Conservation (phyloP, 768 basidiomycete species). For the Tricholoma hemisulphureum region DNA sequence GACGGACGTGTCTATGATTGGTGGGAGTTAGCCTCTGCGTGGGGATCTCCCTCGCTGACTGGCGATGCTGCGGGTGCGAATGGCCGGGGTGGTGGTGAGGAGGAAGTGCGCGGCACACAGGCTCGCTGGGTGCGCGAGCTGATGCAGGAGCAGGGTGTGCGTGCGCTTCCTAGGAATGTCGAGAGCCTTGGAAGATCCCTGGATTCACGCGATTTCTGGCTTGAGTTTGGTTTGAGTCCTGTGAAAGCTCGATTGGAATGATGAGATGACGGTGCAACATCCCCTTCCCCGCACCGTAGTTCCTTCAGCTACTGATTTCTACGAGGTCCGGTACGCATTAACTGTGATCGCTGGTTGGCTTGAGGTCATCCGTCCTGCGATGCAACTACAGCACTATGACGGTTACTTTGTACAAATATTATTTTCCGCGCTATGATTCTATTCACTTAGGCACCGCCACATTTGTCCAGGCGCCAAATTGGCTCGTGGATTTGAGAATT, state of each 20-base stretch:
- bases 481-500: too few relatives aligned
- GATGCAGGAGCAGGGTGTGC: conserved; percentile 49
- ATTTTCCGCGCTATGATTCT: too few relatives aligned
- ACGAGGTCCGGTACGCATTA: too few relatives aligned
- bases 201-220: conserved; percentile 65
- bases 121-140: conserved; percentile 57
- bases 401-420: too few relatives aligned
- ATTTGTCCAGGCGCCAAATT: too few relatives aligned
- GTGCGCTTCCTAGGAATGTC: conserved; percentile 50
- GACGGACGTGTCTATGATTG: conserved; percentile 62
- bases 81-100: background rate
- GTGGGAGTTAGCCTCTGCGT: conserved; percentile 63
- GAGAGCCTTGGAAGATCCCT: conserved; percentile 50
- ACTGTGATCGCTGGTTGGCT: too few relatives aligned
- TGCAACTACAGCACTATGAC: too few relatives aligned
- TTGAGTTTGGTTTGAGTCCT: conserved; percentile 43
- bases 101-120: conserved; percentile 36
- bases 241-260: conserved; percentile 34
- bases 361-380: too few relatives aligned
- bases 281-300: too few relatives aligned
- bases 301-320: too few relatives aligned
- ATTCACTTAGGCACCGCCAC: too few relatives aligned
- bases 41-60: conserved; percentile 33
- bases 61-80: background rate
- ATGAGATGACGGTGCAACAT: background rate